Percentiles rank a stretch among this genome's conserved stretches.
phyloP scores from a whole-genome alignment of 306 rosid species.

The Corylus avellana region DNA sequence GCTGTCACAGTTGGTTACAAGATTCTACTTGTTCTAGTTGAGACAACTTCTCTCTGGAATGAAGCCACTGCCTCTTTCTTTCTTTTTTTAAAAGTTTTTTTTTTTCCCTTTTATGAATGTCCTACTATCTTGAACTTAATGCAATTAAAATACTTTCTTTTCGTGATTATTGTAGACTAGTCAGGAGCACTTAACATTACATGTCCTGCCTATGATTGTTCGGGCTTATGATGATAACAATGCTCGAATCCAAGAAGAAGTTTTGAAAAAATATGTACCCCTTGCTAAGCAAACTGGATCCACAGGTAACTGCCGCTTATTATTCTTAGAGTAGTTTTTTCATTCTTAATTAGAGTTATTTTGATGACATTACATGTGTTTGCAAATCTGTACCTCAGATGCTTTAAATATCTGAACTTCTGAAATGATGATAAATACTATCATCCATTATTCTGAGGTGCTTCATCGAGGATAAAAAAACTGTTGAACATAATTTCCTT shows the following conservation, averaged over 20 bases:
- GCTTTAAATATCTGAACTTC: too few species aligned
- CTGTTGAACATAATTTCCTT: too few species aligned
- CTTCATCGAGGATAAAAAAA: background rate
- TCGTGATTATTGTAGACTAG: constrained; percentile 59
- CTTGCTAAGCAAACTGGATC: constrained; percentile 82
- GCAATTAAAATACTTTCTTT: constrained; percentile 3
- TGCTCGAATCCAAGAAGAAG: constrained; percentile 97
- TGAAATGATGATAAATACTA: background rate
- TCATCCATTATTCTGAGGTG: background rate
- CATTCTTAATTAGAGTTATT: background rate
- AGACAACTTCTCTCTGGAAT: background rate
- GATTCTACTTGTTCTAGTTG: too few species aligned
- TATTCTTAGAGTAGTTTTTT: constrained; percentile 3
- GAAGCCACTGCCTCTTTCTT: background rate
- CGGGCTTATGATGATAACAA: constrained; percentile 95
- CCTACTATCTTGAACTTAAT: background rate
- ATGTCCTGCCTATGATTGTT: constrained; percentile 91
- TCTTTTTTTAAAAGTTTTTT: background rate
- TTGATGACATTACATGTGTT: background rate
- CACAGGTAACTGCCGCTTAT: constrained; percentile 61
- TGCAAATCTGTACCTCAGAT: background rate
- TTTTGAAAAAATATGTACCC: constrained; percentile 70
- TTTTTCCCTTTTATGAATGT: background rate
- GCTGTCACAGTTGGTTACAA: too few species aligned
- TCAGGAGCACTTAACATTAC: constrained; percentile 74